Conservation (phyloP, 805 yeast species). For the Teunomyces cretensis region DNA sequence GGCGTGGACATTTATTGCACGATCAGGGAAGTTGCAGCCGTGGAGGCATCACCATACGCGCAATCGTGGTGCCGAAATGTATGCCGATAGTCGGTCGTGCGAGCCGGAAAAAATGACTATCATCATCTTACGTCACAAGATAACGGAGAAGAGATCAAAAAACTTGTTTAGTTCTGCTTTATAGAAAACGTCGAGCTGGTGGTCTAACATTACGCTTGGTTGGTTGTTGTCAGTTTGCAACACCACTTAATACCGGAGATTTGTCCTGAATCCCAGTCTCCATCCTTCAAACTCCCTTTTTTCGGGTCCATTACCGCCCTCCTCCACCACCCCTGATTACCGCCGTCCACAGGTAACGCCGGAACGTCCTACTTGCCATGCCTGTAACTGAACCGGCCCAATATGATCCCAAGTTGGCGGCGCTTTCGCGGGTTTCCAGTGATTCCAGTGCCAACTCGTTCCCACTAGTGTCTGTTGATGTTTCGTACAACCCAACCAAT, state of each 20-base stretch:
- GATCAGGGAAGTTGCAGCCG: constrained; percentile 1
- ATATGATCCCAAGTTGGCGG: constrained; percentile 1
- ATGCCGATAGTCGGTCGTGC: constrained; percentile 1
- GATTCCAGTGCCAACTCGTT: neutral
- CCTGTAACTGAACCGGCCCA: constrained; percentile 1
- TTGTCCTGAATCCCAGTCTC: neutral
- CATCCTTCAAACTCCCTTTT: neutral
- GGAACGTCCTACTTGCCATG: neutral
- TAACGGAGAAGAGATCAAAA: neutral
- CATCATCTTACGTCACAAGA: constrained; percentile 1
- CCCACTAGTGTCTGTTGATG: neutral
- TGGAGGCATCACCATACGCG: neutral
- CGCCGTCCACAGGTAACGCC: neutral
- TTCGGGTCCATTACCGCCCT: neutral
- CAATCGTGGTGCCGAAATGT: neutral
- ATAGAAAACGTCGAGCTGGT: neutral
- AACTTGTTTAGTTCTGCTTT: no score
- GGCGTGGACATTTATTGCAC: constrained; percentile 20
- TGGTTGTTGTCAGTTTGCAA: no score
- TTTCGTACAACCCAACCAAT: constrained; percentile 1
- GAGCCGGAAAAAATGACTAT: neutral
- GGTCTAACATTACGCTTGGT: neutral
- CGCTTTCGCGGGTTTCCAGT: neutral
- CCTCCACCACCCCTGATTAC: neutral
- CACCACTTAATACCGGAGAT: no score